phyloP scores from a whole-genome alignment of 2,329 filamentous ascomycete genomes.

The Leptographium procerum region DNA sequence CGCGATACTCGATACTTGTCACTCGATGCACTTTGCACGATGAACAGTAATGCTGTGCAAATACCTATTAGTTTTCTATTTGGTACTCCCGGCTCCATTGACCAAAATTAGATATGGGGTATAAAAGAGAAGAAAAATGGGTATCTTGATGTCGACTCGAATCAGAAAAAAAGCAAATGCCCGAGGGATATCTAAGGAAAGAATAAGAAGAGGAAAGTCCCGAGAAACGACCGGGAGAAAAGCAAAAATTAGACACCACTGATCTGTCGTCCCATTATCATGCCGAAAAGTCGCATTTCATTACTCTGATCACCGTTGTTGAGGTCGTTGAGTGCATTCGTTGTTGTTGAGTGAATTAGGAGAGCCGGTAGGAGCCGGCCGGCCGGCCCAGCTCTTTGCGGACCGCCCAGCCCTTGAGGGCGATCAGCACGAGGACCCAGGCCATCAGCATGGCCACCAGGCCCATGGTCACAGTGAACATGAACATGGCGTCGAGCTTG shows the following conservation, averaged over 20 bases:
- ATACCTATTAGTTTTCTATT: neutral
- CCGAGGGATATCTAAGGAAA: constrained; percentile 9
- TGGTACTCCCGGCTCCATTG: neutral
- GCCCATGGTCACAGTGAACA: constrained; percentile 81
- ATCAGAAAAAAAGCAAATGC: constrained; percentile 2
- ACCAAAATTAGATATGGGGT: neutral
- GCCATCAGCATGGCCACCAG: constrained; percentile 75
- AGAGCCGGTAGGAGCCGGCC: constrained; percentile 10
- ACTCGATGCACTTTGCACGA: neutral
- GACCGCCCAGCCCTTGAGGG: constrained; percentile 78
- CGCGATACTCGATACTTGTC: no score
- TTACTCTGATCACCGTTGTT: neutral
- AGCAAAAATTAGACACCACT: neutral
- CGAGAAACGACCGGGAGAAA: neutral
- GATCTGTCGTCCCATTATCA: neutral
- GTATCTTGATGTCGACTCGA: constrained; percentile 7
- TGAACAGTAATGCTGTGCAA: neutral
- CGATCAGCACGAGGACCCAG: constrained; percentile 66
- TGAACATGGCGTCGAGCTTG: constrained; percentile 79
- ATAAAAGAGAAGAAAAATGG: constrained; percentile 6
- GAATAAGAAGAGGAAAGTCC: constrained; percentile 3
- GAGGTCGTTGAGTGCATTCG: neutral
- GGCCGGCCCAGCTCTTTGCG: constrained; percentile 28
- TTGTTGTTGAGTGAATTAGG: neutral
- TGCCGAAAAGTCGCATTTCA: neutral